Base-by-base conservation (phyloP, 495 filamentous ascomycete genomes). In the Aspergillus steynii region DNA sequence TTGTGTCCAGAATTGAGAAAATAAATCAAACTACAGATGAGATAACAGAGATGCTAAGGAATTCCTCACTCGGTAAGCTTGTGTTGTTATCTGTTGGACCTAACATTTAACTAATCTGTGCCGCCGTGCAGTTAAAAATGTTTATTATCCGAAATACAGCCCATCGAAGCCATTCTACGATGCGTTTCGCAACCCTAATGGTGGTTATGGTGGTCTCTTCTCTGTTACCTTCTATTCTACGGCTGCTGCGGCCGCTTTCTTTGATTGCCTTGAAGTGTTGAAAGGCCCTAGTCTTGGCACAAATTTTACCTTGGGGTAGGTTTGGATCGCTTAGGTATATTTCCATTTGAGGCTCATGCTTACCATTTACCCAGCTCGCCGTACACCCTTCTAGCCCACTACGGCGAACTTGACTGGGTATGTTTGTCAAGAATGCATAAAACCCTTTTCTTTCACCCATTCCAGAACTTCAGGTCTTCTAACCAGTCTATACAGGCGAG, bases 251-350 rank as follows among this genome's bases (percentile, higher is more conserved):
- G 75, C 90, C 32, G 84, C 85, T 0, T 97, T 97, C 72, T 96
- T 88, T 78, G 92, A 99, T 71, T 82, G 83, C 20, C 74, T 99
- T 7, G 88, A 96, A 64, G 93, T 92, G 0, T 85, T 89, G 34
- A 99, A 99, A 73, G 95, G 95, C 0, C 95, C 95, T 0, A 97
- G 94, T 69, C 81, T 99, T 27, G 95, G 95, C 0, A 98, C 96
- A 0, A 99, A 99, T 68, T 98, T 99, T 73, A 98, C 95, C 0
- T 78, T 99, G 52, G 87, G 80, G 84, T 85, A 59, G 66, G 70
- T 66, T 55, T 7, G 15, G 14, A 26, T 9, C 25, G 1, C 1
- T 4, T 54, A 52, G 8, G 7, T 31, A 28, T 10, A 20, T 34
- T 15, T 27, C 20, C n/a, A n/a, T 10, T 12, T 46, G 10, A 29